Percentiles rank a stretch among this genome's conserved stretches.
Conservation (phyloP, 2,329 filamentous ascomycete genomes). For the Paraconiothyrium brasiliense region DNA sequence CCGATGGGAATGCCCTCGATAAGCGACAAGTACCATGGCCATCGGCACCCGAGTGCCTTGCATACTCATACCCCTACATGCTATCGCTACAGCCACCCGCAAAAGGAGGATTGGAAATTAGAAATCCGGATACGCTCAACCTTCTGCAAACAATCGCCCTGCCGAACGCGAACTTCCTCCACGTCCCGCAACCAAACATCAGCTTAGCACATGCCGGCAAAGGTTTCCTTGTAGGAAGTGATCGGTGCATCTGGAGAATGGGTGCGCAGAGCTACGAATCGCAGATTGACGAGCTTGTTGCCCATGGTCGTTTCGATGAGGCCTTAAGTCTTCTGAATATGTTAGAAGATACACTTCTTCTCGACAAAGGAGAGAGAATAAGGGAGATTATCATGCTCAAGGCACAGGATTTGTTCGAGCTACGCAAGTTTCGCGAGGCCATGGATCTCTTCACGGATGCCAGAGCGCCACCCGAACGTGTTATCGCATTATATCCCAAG, state of each 20-base stretch:
- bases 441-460: conserved; percentile 93
- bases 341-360: conserved; percentile 90
- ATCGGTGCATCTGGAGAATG: conserved; percentile 96
- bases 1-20: conserved; percentile 81
- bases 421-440: conserved; percentile 83
- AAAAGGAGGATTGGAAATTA: conserved; percentile 86
- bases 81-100: conserved; percentile 83
- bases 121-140: conserved; percentile 92
- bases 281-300: conserved; percentile 84
- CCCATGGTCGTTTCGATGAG: conserved; percentile 81
- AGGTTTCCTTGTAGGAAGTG: conserved; percentile 91
- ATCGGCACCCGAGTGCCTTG: conserved; percentile 85
- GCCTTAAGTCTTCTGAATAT: conserved; percentile 88
- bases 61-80: conserved; percentile 97
- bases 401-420: conserved; percentile 82
- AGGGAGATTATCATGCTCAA: conserved; percentile 92
- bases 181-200: conserved; percentile 91
- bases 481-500: conserved; percentile 84
- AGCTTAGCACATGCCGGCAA: conserved; percentile 97
- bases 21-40: conserved; percentile 94
- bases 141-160: conserved; percentile 85
- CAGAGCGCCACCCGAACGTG: conserved; percentile 86
- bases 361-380: conserved; percentile 81
- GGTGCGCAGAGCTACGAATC: conserved; percentile 88
- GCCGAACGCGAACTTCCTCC: conserved; percentile 82